These are phyloP conservation scores for Macrocystidia cucumis DNA, from an alignment of 1,284 basidiomycete genomes.

Conservation along the genomic window DNA sequence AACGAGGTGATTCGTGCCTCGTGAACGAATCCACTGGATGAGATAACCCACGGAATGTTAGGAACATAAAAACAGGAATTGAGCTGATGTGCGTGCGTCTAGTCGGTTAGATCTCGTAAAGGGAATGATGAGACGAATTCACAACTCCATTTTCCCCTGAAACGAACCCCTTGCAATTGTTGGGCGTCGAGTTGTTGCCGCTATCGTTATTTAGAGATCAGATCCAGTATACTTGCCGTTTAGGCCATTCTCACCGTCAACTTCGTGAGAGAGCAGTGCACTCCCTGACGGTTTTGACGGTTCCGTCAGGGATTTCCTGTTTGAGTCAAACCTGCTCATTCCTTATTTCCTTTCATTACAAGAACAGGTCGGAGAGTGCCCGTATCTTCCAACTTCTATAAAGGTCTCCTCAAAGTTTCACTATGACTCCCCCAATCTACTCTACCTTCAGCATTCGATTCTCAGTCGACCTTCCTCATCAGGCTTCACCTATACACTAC, in stretches of 20 bases:
- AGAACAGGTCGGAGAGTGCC: slow-evolving; percentile 24
- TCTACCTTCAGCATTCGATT: too few relatives aligned
- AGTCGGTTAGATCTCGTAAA: not conserved
- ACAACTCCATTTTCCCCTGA: slow-evolving; percentile 24
- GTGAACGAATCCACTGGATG: too few relatives aligned
- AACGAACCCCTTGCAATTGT: slow-evolving; percentile 23
- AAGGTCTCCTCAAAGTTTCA: too few relatives aligned
- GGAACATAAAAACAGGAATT: slow-evolving; percentile 17
- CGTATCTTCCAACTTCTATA: too few relatives aligned
- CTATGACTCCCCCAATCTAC: too few relatives aligned
- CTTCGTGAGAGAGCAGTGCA: slow-evolving; percentile 20
- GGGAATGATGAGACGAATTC: slow-evolving; percentile 7
- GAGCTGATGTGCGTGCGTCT: slow-evolving; percentile 5
- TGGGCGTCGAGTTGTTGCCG: slow-evolving; percentile 23
- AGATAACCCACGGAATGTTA: slow-evolving; percentile 23
- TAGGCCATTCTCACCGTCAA: slow-evolving; percentile 20
- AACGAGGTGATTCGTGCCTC: slow-evolving; percentile 13
- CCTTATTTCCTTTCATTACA: slow-evolving; percentile 17
- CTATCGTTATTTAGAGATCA: slow-evolving; percentile 25
- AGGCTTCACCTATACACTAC: slow-evolving; percentile 2
- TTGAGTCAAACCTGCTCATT: slow-evolving; percentile 29
- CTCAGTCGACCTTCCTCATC: too few relatives aligned
- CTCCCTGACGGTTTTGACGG: slow-evolving; percentile 18
- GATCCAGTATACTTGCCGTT: slow-evolving; percentile 19
- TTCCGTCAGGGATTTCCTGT: slow-evolving; percentile 23